Base-by-base conservation (phyloP, 2,329 filamentous ascomycete genomes). In the Paraconiothyrium sp. region DNA sequence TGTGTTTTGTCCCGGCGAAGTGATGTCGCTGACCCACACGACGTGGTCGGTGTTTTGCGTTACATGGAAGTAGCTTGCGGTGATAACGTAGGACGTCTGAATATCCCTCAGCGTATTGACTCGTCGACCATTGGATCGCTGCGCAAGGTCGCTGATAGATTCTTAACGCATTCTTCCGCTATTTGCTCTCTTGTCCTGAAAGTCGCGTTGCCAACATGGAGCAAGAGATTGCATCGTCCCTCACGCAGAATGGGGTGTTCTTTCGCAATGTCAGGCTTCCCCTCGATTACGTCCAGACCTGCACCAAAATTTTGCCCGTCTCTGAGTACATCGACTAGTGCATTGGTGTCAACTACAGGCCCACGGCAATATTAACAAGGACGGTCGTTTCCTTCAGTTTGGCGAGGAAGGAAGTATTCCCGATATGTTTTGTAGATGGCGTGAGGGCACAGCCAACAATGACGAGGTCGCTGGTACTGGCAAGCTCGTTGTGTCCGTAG, bases 261-360 rank as follows among this genome's bases (percentile, higher is more conserved):
- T 41, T 41, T 41, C 13, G 37, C 37, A 3, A 41, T 41, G 14
- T 14, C 37, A 46, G n/a, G 84, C 72, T 88, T 85, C 43, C 81
- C 78, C 71, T 88, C 85, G 59, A 83, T 87, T 6, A 88, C 85
- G 62, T 88, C 85, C 16, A 88, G 67, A 0, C 85, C 86, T 0
- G 82, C 84, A 1, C 84, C 82, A 24, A 81, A 83, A 6, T 88
- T 39, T 83, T 81, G 4, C 82, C 84, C 0, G 79, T 76, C 4
- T 85, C 79, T 3, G 88, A 74, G 6, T 83, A 16, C 84, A 1
- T 79, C 77, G 0, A 84, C 84, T 9, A 88, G 75, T 1, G 84
- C 84, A 3, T 78, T 77, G 59, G 87, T 86, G 65, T 88, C 83
- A 37, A 88, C 82, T 20, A 88, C 80, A 2, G 83, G 82, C 0